Evolutionary conservation across 352 stramenopile genomes (phyloP), one percentile per base, ranked within the genome.

Genomic region (Phytophthora cactorum): DNA sequence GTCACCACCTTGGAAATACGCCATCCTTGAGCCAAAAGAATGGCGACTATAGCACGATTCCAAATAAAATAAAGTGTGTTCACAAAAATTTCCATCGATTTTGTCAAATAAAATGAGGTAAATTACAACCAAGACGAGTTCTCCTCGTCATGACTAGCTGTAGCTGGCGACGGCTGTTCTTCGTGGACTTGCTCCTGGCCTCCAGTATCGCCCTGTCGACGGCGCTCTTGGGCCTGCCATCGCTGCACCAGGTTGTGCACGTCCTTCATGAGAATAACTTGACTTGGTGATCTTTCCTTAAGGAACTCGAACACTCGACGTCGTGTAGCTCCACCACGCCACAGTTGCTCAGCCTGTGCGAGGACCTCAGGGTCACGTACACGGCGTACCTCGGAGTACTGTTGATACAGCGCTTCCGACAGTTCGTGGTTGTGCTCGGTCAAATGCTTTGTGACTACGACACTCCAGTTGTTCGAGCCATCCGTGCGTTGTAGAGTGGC

Each of bases 1-100:
- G 61, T 92, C 84, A 3, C 88, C 85, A 25, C 88, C 88, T 74
- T 94, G 88, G 43, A 93, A 95, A 65, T 90, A 94, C 46, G 78
- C 55, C 66, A 75, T 73, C 34, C 43, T 22, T 44, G 14, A 59
- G 15, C 41, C 51, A 34, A 55, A 66, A 54, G 32, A 38, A 12
- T 11, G 22, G 1, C 14, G 8, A 46, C 2, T 10, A 47, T 10
- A 4, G 41, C 41, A 27, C 14, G 14, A 32, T 28, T 5, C 25
- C 25, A 34, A 59, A 31, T 41, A 71, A 59, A 63, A 70, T 17
- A 36, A 56, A 60, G 59, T 63, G 68, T 39, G 58, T 68, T 71
- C 59, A 66, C 28, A 55, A 27, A 27, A 75, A 45, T 67, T 62
- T 56, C 44, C 29, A 64, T 10, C 44, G 52, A 38, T 41, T 59